Conservation (phyloP, 2,329 filamentous ascomycete species). For the Diplodia sapinea region DNA sequence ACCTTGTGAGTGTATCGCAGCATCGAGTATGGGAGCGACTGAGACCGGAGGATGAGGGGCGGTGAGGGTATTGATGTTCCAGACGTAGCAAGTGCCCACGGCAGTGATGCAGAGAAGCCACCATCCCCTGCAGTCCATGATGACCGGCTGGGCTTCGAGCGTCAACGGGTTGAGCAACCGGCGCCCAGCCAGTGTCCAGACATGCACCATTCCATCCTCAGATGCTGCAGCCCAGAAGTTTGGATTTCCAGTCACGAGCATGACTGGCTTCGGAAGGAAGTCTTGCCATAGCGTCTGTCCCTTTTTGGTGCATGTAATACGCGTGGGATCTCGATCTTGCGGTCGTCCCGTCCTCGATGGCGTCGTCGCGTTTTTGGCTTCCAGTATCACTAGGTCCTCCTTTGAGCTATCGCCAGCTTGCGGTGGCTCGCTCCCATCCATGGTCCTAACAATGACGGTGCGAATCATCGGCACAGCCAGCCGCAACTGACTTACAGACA, state of each 20-base stretch:
- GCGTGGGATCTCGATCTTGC: conserved; percentile 78
- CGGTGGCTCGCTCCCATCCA: conserved; percentile 67
- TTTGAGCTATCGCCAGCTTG: conserved; percentile 54
- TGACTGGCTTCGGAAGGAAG: conserved; percentile 81
- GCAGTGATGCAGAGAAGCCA: conserved; percentile 91
- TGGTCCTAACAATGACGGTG: conserved; percentile 78
- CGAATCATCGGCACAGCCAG: conserved; percentile 87
- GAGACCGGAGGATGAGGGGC: conserved; percentile 90
- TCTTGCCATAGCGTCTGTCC: conserved; percentile 90
- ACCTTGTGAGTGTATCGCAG: conserved; percentile 79
- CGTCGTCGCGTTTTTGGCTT: conserved; percentile 80
- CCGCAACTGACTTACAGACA: conserved; percentile 81
- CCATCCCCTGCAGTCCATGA: conserved; percentile 86
- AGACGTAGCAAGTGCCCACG: conserved; percentile 87
- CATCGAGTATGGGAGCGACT: conserved; percentile 84
- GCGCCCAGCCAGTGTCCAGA: conserved; percentile 91
- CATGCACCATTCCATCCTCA: conserved; percentile 87
- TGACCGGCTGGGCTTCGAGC: conserved; percentile 90
- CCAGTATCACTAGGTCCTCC: conserved; percentile 75
- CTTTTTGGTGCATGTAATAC: conserved; percentile 80
- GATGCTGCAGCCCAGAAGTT: conserved; percentile 92
- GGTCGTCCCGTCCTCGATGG: conserved; percentile 64
- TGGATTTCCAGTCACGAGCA: conserved; percentile 89
- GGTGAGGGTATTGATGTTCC: conserved; percentile 83
- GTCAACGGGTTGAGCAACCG: conserved; percentile 83